Evolutionary conservation across 495 filamentous ascomycete genomes (phyloP).

Genomic region (Tuber umbilicatum): DNA sequence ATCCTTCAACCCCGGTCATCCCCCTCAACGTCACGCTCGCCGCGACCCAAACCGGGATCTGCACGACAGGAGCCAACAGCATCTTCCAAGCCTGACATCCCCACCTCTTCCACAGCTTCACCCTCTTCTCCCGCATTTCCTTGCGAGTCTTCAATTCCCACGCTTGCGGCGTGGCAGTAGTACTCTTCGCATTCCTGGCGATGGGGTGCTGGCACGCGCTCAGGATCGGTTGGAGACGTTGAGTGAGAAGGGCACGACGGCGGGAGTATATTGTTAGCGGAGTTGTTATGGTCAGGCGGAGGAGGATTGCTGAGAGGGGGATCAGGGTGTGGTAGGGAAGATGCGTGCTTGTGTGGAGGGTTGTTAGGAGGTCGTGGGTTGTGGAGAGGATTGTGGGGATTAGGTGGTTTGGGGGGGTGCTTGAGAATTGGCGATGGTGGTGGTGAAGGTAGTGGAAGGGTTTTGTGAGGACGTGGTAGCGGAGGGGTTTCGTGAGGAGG

Average conservation of each 20-base stretch:
- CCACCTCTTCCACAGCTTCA: slow-evolving; percentile 46
- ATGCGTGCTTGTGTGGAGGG: slow-evolving; percentile 54
- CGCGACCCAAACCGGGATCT: slow-evolving; percentile 62
- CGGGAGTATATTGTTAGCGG: slow-evolving; percentile 55
- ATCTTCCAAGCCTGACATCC: slow-evolving; percentile 51
- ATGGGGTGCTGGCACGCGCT: slow-evolving; percentile 48
- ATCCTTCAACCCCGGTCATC: slow-evolving; percentile 55
- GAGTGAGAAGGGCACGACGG: slow-evolving; percentile 44
- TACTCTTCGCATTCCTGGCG: slow-evolving; percentile 15
- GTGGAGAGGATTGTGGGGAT: slow-evolving; percentile 49
- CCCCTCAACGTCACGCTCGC: slow-evolving; percentile 61
- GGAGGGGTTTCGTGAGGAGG: slow-evolving; percentile 18
- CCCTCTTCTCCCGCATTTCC: slow-evolving; percentile 40
- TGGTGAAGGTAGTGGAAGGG: slow-evolving; percentile 37
- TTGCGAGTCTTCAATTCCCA: slow-evolving; percentile 29
- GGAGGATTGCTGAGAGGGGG: slow-evolving; percentile 59
- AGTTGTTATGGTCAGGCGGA: slow-evolving; percentile 55
- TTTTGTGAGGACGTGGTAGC: background rate
- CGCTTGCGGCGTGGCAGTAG: slow-evolving; percentile 26
- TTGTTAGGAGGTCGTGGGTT: slow-evolving; percentile 54
- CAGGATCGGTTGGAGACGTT: slow-evolving; percentile 50
- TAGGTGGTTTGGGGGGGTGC: slow-evolving; percentile 44
- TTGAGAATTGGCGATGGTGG: slow-evolving; percentile 47
- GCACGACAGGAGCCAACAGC: slow-evolving; percentile 44
- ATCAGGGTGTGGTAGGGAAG: slow-evolving; percentile 67